Evolutionary conservation across 164 flowering plant genomes (phyloP).

Genomic region (Magnolia changhungtana): DNA sequence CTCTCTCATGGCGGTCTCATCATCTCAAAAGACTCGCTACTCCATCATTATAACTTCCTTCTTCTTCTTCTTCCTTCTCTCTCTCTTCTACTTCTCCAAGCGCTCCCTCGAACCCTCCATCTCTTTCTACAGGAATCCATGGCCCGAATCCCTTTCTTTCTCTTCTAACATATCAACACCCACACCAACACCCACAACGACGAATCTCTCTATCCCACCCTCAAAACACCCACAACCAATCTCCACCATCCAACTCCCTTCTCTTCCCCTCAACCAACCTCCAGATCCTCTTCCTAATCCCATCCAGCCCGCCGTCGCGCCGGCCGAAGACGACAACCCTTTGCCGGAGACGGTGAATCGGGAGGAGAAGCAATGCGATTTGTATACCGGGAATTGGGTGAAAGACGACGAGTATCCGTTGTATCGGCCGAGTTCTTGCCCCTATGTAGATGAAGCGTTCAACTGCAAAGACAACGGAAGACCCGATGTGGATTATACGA

Average conservation of each 20-base stretch:
- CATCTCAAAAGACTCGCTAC: background rate
- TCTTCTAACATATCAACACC: background rate
- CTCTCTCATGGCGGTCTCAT: background rate
- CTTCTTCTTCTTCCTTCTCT: constrained; percentile 1
- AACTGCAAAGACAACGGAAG: constrained; percentile 75
- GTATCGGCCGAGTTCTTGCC: constrained; percentile 67
- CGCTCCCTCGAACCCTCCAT: background rate
- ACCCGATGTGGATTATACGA: constrained; percentile 51
- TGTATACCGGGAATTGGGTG: constrained; percentile 72
- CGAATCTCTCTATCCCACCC: background rate
- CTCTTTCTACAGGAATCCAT: constrained; percentile 6
- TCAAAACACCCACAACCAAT: background rate
- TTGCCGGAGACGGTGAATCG: background rate
- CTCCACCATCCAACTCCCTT: background rate
- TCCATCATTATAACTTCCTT: background rate
- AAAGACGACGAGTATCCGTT: constrained; percentile 62
- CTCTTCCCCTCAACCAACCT: background rate
- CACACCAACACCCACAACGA: background rate
- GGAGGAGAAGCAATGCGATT: constrained; percentile 41
- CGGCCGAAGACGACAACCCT: background rate
- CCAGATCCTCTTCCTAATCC: background rate
- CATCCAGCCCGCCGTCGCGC: background rate
- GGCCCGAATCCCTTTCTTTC: background rate
- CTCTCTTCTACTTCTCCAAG: background rate
- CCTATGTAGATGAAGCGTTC: constrained; percentile 79